Conservation (phyloP, 805 yeast genomes). For the Kuraishia floccosa region DNA sequence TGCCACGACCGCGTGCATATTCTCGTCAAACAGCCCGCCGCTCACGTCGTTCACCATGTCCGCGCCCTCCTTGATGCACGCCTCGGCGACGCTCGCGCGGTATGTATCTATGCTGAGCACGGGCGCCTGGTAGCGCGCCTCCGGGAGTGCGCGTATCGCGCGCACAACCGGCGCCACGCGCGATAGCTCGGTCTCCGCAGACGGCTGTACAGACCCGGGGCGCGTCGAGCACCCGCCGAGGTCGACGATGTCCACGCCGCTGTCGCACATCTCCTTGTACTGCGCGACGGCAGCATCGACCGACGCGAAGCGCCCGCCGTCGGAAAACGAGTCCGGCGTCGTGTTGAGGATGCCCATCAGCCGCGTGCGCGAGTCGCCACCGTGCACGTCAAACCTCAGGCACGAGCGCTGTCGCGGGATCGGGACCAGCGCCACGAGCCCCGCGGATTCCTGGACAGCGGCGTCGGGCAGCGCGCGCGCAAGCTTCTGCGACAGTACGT, state of each 20-base stretch:
- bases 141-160: constrained; percentile 32
- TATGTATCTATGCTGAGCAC: constrained; percentile 85
- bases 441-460: constrained; percentile 35
- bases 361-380: constrained; percentile 37
- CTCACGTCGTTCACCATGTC: constrained; percentile 88
- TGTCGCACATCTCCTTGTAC: constrained; percentile 35
- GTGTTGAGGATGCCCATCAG: constrained; percentile 84
- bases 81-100: constrained; percentile 61
- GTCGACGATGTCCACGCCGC: constrained; percentile 74
- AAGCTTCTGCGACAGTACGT: constrained; percentile 39
- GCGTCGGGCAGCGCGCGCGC: constrained; percentile 12
- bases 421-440: constrained; percentile 41
- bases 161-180: constrained; percentile 64
- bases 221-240: constrained; percentile 93
- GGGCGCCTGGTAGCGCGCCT: constrained; percentile 20
- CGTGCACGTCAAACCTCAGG: constrained; percentile 32
- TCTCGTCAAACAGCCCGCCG: constrained; percentile 60
- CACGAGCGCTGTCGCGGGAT: constrained; percentile 13
- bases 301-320: constrained; percentile 48
- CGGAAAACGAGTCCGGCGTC: constrained; percentile 94
- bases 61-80: constrained; percentile 65
- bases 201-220: constrained; percentile 63
- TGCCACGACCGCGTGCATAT: constrained; percentile 62
- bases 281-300: constrained; percentile 19
- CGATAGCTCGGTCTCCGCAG: constrained; percentile 51